A percentile compares a stretch with the other conserved stretches of the same genome.
Evolutionary conservation across 208 protist genomes (phyloP).

Genomic region (Acanthamoeba healyi): DNA sequence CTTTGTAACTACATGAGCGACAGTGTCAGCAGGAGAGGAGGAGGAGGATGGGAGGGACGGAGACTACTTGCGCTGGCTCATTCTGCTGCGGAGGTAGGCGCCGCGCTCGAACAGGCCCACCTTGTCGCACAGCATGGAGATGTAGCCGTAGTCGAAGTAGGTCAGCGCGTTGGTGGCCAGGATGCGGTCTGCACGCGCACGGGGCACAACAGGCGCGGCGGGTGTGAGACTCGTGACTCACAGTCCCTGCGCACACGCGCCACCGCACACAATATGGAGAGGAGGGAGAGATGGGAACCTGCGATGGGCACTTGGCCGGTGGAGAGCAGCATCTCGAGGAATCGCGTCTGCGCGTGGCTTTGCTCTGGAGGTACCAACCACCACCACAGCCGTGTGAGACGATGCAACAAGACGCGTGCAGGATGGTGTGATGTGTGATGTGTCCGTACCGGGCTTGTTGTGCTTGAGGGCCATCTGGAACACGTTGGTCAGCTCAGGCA

Average conservation of each 20-base stretch:
- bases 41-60: too few relatives aligned
- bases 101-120: slow-evolving; percentile 24
- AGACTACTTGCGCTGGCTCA: slow-evolving; percentile 62
- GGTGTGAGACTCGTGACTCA: background rate
- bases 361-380: too few relatives aligned
- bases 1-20: too few relatives aligned
- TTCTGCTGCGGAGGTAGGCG: slow-evolving; percentile 28
- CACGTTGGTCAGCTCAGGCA: slow-evolving; percentile 15
- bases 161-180: slow-evolving; percentile 39
- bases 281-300: background rate
- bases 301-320: slow-evolving; percentile 43
- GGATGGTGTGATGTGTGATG: background rate
- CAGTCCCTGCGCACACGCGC: background rate
- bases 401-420: too few relatives aligned
- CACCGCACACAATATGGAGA: background rate
- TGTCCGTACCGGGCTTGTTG: slow-evolving; percentile 22
- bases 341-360: slow-evolving; percentile 49
- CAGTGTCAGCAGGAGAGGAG: too few relatives aligned
- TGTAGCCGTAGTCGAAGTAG: slow-evolving; percentile 37
- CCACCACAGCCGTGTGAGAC: too few relatives aligned
- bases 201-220: too few relatives aligned
- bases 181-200: background rate
- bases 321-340: slow-evolving; percentile 58
- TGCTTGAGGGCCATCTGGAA: slow-evolving; percentile 59
- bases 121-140: slow-evolving; percentile 67